These are phyloP conservation scores for Kazachstania taianensis DNA, from an alignment of 805 yeast species.

Conservation along the genomic window DNA sequence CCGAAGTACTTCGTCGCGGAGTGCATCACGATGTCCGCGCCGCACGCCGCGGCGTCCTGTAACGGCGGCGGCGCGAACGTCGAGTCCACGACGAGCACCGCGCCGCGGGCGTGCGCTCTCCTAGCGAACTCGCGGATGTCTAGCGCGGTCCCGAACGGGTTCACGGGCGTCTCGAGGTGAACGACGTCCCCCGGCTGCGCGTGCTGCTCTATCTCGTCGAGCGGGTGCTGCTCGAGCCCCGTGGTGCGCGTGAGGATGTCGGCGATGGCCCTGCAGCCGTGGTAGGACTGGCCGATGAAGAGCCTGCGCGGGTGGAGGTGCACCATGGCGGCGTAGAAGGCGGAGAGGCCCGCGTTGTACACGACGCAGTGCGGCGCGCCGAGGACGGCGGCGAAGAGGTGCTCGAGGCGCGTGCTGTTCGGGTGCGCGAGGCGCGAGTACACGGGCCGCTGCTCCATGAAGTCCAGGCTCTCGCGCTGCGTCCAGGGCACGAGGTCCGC, in stretches of 20 bases:
- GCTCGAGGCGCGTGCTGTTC: constrained; percentile 57
- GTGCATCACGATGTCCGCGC: constrained; percentile 84
- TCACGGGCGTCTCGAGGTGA: constrained; percentile 81
- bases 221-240: constrained; percentile 41
- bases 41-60: constrained; percentile 68
- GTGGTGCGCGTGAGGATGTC: constrained; percentile 50
- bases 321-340: constrained; percentile 66
- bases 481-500: constrained; percentile 43
- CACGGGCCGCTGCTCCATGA: constrained; percentile 31
- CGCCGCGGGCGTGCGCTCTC: constrained; percentile 71
- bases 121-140: constrained; percentile 56
- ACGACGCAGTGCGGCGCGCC: constrained; percentile 57
- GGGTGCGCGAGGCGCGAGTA: constrained; percentile 77
- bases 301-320: constrained; percentile 62
- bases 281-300: constrained; percentile 73
- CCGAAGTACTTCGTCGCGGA: constrained; percentile 91
- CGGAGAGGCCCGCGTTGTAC: constrained; percentile 72
- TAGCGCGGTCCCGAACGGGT: constrained; percentile 63
- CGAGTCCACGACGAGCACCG: constrained; percentile 62
- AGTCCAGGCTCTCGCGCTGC: constrained; percentile 28
- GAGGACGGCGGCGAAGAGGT: constrained; percentile 47
- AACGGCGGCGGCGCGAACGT: constrained; percentile 94
- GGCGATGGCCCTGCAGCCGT: constrained; percentile 70
- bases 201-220: constrained; percentile 41
- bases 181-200: constrained; percentile 58